Base-by-base conservation (phyloP, 352 stramenopile genomes). In the Globisporangium spinosum region DNA sequence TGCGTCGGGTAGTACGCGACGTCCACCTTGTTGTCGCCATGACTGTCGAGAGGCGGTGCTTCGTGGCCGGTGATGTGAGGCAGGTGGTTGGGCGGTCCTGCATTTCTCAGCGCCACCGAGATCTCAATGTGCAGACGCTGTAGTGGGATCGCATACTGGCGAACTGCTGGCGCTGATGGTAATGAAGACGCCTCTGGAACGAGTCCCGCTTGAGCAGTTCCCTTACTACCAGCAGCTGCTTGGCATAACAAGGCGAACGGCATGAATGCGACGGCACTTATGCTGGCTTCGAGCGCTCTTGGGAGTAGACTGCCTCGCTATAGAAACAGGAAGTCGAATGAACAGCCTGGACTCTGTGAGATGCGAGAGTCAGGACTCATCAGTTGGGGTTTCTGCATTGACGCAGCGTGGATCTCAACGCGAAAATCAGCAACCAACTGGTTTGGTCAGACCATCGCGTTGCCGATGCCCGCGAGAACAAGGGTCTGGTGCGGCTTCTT, bases 231-330 rank as follows among this genome's bases (percentile, higher is more conserved):
- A n/a, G 5, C 2, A 60, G 1, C 23, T 25, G 64, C 55, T 27
- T 73, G 9, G 7, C 63, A 32, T 2, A 87, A 17, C 1, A 81
- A 13, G 0, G 62, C 65, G 62, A 80, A 74, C 6, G 77, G 77
- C 29, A 85, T 34, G 10, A 87, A 22, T 5, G 60, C n/a, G 1
- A 69, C 23, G 20, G 70, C 71, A 56, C 58, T 34, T 13, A 77
- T 15, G 32, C 51, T 51, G 1, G 38, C 15, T 60, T 86, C 78
- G 15, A 74, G 63, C 1, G 54, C 64, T 34, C 25, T 29, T 27
- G 67, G 49, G 2, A 83, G 51, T 23, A 77, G 20, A 15, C 69
- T 66, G 7, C 69, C 75, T 53, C 75, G 68, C 22, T 83, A 74
- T 55, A 84, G 32, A 45, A 86, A 84, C 12, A 12, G 7, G 5